These are phyloP conservation scores for Phytopythium aichiense DNA, from an alignment of 352 stramenopile genomes.

Conservation along the genomic window DNA sequence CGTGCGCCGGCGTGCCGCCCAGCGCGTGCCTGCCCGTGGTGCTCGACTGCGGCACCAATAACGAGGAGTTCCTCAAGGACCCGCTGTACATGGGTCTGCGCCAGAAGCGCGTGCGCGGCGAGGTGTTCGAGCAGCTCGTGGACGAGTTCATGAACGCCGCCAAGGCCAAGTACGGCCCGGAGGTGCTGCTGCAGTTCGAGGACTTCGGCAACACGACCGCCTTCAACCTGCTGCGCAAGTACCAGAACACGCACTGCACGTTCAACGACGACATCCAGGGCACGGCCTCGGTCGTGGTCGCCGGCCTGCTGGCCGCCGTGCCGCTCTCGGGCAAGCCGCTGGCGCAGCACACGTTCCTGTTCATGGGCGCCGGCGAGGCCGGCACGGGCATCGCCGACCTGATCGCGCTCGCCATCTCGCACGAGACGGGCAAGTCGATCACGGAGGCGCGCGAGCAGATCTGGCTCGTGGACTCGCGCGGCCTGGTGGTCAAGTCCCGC, in stretches of 20 bases:
- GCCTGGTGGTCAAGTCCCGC: slow-evolving; percentile 74
- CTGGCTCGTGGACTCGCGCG: slow-evolving; percentile 91
- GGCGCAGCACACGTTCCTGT: slow-evolving; percentile 93
- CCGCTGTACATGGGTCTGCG: slow-evolving; percentile 94
- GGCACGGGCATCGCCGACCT: slow-evolving; percentile 94
- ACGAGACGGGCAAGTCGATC: slow-evolving; percentile 86
- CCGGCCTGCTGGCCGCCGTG: slow-evolving; percentile 66
- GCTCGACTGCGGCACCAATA: slow-evolving; percentile 96
- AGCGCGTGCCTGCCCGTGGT: slow-evolving; percentile 93
- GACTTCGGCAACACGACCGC: slow-evolving; percentile 88
- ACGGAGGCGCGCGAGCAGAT: slow-evolving; percentile 89
- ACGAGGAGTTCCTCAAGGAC: slow-evolving; percentile 90
- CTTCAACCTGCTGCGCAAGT: slow-evolving; percentile 84
- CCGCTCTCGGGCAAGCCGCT: slow-evolving; percentile 75
- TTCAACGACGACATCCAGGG: slow-evolving; percentile 99
- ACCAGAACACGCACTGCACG: slow-evolving; percentile 77
- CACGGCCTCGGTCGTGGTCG: slow-evolving; percentile 77
- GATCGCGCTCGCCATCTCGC: slow-evolving; percentile 87
- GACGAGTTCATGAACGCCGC: slow-evolving; percentile 96
- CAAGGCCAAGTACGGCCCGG: slow-evolving; percentile 83
- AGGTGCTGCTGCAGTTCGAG: slow-evolving; percentile 86
- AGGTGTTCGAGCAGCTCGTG: slow-evolving; percentile 92
- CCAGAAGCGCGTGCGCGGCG: slow-evolving; percentile 83
- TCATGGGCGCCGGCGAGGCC: slow-evolving; percentile 93
- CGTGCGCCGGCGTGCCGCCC: slow-evolving; percentile 91